Percentiles rank a stretch among this genome's conserved stretches.
phyloP scores from a whole-genome alignment of 345 rosid genomes.

The Populus deltoides region DNA sequence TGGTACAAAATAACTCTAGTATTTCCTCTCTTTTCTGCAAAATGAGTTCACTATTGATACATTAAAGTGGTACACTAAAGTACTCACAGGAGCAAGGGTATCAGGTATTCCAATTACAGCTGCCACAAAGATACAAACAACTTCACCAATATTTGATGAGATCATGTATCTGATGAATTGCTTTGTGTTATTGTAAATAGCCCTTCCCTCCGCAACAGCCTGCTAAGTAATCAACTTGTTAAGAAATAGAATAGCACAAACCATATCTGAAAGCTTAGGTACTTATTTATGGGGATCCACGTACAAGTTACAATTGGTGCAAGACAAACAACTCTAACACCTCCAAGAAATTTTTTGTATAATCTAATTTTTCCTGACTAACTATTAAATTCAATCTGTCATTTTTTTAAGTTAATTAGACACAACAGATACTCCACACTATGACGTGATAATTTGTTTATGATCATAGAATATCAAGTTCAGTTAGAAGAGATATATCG shows the following conservation, averaged over 20 bases:
- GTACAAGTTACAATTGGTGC: background rate
- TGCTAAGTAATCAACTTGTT: slow-evolving; percentile 23
- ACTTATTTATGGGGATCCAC: background rate
- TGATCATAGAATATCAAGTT: background rate
- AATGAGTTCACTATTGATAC: background rate
- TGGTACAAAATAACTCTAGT: background rate
- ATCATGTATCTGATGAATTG: slow-evolving; percentile 99
- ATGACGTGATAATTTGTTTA: background rate
- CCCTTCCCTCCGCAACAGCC: slow-evolving; percentile 99
- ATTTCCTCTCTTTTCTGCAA: background rate
- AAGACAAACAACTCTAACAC: background rate
- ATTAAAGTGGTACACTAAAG: slow-evolving; percentile 15
- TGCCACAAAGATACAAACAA: slow-evolving; percentile 98
- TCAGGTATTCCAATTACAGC: slow-evolving; percentile 98
- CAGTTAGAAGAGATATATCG: background rate
- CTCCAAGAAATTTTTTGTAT: background rate
- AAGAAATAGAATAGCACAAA: background rate
- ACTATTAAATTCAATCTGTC: background rate
- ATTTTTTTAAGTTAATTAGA: background rate
- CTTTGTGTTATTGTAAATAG: slow-evolving; percentile 96
- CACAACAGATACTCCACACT: background rate
- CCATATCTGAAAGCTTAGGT: background rate
- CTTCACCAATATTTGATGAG: slow-evolving; percentile 99
- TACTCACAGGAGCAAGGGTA: slow-evolving; percentile 96
- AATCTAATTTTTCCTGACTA: background rate